phyloP scores from a whole-genome alignment of 2,329 filamentous ascomycete species.

The Zarea fungicola region DNA sequence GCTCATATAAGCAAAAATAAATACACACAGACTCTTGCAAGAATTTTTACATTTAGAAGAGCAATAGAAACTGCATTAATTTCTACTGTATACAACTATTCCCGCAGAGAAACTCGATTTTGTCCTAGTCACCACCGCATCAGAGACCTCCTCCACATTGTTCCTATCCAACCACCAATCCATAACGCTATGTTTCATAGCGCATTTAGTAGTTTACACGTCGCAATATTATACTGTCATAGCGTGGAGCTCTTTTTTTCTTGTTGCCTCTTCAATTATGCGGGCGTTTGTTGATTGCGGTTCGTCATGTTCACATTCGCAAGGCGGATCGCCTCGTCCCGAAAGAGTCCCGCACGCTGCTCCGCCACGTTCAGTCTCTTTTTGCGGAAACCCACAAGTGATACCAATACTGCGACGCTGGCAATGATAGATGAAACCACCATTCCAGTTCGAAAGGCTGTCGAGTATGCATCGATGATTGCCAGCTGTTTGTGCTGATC shows the following conservation, averaged over 20 bases:
- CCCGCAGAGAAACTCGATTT: too few relatives aligned
- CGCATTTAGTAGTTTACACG: too few relatives aligned
- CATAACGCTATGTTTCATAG: too few relatives aligned
- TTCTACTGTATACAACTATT: background rate
- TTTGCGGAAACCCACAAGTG: slow-evolving; percentile 35
- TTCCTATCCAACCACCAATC: too few relatives aligned
- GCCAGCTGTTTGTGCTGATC: slow-evolving; percentile 24
- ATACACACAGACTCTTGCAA: background rate
- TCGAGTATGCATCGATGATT: slow-evolving; percentile 35
- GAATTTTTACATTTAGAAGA: background rate
- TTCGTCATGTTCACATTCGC: background rate
- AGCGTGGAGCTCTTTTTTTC: too few relatives aligned
- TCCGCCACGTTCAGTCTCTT: slow-evolving; percentile 25
- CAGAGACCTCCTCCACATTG: too few relatives aligned
- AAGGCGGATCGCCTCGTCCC: background rate
- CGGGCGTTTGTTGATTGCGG: background rate
- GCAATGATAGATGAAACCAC: slow-evolving; percentile 37
- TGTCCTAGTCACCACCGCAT: too few relatives aligned
- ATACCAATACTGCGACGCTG: slow-evolving; percentile 34
- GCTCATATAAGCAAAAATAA: background rate
- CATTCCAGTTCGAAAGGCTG: slow-evolving; percentile 44
- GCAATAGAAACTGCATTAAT: background rate
- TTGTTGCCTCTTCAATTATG: background rate
- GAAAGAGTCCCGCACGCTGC: slow-evolving; percentile 13
- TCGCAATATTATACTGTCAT: too few relatives aligned